These are phyloP conservation scores for Mycena capillaripes DNA, from an alignment of 768 basidiomycete genomes.

Conservation along the genomic window DNA sequence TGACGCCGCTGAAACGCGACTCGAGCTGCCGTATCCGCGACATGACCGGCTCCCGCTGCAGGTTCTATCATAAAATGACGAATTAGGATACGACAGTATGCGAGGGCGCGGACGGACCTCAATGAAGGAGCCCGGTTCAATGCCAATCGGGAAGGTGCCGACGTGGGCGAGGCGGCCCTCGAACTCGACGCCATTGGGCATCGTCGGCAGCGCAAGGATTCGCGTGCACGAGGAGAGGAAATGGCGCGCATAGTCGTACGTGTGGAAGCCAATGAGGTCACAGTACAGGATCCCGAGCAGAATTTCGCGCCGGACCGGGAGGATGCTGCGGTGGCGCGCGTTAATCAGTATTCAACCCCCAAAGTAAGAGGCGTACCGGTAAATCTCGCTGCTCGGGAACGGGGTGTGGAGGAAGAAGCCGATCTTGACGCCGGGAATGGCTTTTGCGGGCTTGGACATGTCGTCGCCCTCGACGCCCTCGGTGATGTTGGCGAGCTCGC, in stretches of 20 bases:
- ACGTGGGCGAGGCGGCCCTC: constrained; percentile 96
- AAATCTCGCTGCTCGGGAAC: constrained; percentile 98
- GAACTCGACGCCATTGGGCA: constrained; percentile 98
- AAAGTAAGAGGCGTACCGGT: constrained; percentile 72
- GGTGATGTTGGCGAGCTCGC: constrained; percentile 77
- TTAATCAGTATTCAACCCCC: constrained; percentile 13
- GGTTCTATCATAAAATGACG: constrained; percentile 63
- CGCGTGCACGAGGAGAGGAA: constrained; percentile 99
- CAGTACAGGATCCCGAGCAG: constrained; percentile 96
- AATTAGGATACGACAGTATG: not conserved
- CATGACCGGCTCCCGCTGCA: constrained; percentile 85
- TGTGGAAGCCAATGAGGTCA: constrained; percentile 99
- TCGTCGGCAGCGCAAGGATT: constrained; percentile 93
- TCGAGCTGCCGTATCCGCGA: constrained; percentile 86
- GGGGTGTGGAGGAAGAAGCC: constrained; percentile 99
- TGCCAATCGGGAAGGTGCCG: constrained; percentile 99
- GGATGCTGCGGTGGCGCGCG: constrained; percentile 70
- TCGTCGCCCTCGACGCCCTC: constrained; percentile 77
- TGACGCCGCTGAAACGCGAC: constrained; percentile 92
- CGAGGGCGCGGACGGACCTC: constrained; percentile 61
- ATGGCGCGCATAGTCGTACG: constrained; percentile 99
- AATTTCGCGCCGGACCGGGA: constrained; percentile 97
- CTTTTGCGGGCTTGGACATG: constrained; percentile 47
- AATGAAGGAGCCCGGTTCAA: constrained; percentile 94
- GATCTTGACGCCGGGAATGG: constrained; percentile 85